A percentile compares a stretch with the other conserved stretches of the same genome.
Evolutionary conservation across 306 rosid species (phyloP).

Genomic region (Ormosia semicastrata): DNA sequence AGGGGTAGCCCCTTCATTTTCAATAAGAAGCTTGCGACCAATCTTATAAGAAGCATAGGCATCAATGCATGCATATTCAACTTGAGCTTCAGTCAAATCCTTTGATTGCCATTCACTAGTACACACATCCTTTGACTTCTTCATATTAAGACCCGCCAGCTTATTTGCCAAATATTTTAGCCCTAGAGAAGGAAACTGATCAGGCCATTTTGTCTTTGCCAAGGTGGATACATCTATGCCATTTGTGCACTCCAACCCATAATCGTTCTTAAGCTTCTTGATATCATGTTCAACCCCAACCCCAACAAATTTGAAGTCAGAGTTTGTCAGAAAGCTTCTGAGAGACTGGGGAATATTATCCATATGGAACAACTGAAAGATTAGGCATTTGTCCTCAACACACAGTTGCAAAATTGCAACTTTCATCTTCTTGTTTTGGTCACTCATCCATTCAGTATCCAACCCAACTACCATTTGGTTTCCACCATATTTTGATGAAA

Average conservation of each 20-base stretch:
- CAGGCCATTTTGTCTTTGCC: constrained; percentile 12
- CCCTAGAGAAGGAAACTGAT: neutral
- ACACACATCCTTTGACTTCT: constrained; percentile 11
- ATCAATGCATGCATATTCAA: constrained; percentile 38
- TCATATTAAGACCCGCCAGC: constrained; percentile 15
- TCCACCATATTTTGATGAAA: neutral
- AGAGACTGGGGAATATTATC: neutral
- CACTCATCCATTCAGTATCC: constrained; percentile 29
- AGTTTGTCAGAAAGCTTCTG: neutral
- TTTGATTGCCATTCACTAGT: constrained; percentile 8
- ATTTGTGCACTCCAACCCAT: neutral
- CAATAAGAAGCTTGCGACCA: constrained; percentile 25
- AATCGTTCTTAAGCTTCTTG: neutral
- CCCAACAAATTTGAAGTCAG: constrained; percentile 21
- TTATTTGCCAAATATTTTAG: constrained; percentile 31
- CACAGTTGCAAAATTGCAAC: constrained; percentile 26
- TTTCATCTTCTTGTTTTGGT: neutral
- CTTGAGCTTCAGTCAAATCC: neutral
- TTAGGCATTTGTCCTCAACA: constrained; percentile 23
- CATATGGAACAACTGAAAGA: neutral
- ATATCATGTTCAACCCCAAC: constrained; percentile 13
- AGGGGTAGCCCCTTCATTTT: neutral
- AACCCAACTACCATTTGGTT: neutral
- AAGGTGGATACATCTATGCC: neutral
- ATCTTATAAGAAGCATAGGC: constrained; percentile 37